Evolutionary conservation across 495 filamentous ascomycete genomes (phyloP), one percentile per base, ranked within the genome.

Genomic region (Hypomontagnella monticulosa): DNA sequence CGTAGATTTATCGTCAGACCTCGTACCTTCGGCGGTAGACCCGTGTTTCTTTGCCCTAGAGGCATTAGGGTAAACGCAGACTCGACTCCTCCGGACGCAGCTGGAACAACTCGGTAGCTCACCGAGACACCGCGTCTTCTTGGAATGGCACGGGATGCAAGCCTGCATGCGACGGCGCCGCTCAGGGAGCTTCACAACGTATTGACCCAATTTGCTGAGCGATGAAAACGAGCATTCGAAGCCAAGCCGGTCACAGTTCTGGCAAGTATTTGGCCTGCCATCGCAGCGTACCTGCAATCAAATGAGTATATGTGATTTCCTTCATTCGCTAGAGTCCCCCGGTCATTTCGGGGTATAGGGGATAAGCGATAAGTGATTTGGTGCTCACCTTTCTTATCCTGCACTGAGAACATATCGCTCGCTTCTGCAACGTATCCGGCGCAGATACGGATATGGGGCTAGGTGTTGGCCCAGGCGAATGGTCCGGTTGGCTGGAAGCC

Each of bases 161-260:
- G 70, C 70, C 37, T 67, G 70, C 70, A 67, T 66, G 14, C 70
- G 66, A 15, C 70, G 59, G 1, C 70, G 62, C 16, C 66, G 58
- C 41, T 66, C 66, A n/a, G 66, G 70, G 0, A 65, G 54, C 44
- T 72, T 70, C 30, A 69, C 54, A 0, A 57, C 60, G 33, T 72
- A 72, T 6, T 62, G 61, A 9, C 62, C 70, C 1, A 58, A 58
- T 12, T 52, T 63, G n/a, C 66, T 44, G 36, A 62, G 55, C 0
- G 58, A 57, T 32, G 69, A 57, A 34, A 72, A 72, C 8, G 70
- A 72, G 32, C 70, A 72, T 54, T 70, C 70, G 41, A 72, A 72
- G 12, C 70, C 66, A 23, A 72, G 36, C 49, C 70, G 61, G 37
- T 69, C 66, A 53, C 70, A 72, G 44, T 72, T 72, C 14, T 70